Evolutionary conservation across 352 stramenopile species (phyloP).

Genomic region (Hyaloperonospora arabidopsidis): DNA sequence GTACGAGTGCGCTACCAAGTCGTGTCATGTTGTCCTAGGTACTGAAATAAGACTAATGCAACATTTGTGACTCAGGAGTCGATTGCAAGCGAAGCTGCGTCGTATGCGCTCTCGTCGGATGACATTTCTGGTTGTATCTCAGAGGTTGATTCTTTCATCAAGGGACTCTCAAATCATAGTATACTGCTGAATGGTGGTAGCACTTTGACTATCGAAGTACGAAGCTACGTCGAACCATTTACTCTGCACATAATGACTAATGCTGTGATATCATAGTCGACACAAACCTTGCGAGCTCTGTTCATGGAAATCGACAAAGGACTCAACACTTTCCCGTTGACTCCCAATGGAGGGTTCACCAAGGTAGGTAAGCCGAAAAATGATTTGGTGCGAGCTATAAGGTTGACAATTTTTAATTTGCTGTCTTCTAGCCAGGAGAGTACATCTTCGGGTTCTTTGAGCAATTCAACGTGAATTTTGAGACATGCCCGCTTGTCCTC

Average conservation of each 20-base stretch:
- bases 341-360: conserved; percentile 63
- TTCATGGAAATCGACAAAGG: conserved; percentile 83
- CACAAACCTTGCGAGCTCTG: conserved; percentile 67
- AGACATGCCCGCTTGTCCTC: conserved; percentile 79
- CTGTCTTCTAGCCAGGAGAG: conserved; percentile 43
- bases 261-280: conserved; percentile 38
- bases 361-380: conserved; percentile 36
- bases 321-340: conserved; percentile 68
- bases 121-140: conserved; percentile 91
- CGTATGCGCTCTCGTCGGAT: conserved; percentile 91
- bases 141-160: conserved; percentile 88
- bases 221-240: background rate
- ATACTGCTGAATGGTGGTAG: conserved; percentile 43
- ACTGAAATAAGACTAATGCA: too few relatives aligned
- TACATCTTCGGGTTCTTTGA: conserved; percentile 90
- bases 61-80: conserved; percentile 44
- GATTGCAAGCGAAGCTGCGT: conserved; percentile 90
- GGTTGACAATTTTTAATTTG: conserved; percentile 6
- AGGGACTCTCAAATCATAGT: conserved; percentile 48
- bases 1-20: conserved; percentile 35
- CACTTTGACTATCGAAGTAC: conserved; percentile 58
- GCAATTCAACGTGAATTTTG: conserved; percentile 85
- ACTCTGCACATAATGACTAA: conserved; percentile 8
- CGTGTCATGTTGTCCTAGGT: background rate
- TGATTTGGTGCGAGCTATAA: background rate